Base-by-base conservation (phyloP, 2,329 filamentous ascomycete species). In the Colletotrichum sp. region DNA sequence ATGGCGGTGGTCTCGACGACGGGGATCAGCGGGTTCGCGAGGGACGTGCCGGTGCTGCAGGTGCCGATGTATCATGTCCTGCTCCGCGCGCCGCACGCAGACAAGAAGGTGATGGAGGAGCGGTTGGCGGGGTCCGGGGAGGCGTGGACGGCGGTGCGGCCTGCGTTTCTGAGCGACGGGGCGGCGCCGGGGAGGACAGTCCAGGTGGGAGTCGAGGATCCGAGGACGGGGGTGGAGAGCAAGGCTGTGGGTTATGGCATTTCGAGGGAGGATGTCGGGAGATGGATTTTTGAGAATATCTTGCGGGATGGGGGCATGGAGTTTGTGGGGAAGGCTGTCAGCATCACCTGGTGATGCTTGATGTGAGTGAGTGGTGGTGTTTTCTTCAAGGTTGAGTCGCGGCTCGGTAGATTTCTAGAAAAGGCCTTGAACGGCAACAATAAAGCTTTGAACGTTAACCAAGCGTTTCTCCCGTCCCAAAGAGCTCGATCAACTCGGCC, bases 81-180 rank as follows among this genome's bases (percentile, higher is more conserved):
- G 49, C 81, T 90, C 6, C 78, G 79, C 49, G 82, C 82, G 32
- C 86, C 89, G 13, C 89, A 89, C 78, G 80, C 70, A 12, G 89
- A 91, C 77, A 91, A 91, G 82, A 81, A 79, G 65, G 82, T 79
- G 28, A 89, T 89, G 87, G 89, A 91, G 81, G 64, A 78, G 32
- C 55, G 18, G 7, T 60, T 87, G 8, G 65, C 52, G 1, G 79
- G 44, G 3, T 80, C 80, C 62, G 81, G 77, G 7, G 85, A 86
- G 75, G 75, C 78, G n/a, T 87, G 82, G 69, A 83, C 83, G n/a
- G 66, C 87, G 18, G 81, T 87, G 6, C 80, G 87, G 1, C 84
- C 84, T 3, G 87, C 85, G 64, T 62, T 88, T 34, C 76, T 88
- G 59, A 77, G 79, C 6, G 79, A 85, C 32, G 80, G 84, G 12